Conservation (phyloP, 2,329 filamentous ascomycete genomes). For the Diaporthe australafricana region DNA sequence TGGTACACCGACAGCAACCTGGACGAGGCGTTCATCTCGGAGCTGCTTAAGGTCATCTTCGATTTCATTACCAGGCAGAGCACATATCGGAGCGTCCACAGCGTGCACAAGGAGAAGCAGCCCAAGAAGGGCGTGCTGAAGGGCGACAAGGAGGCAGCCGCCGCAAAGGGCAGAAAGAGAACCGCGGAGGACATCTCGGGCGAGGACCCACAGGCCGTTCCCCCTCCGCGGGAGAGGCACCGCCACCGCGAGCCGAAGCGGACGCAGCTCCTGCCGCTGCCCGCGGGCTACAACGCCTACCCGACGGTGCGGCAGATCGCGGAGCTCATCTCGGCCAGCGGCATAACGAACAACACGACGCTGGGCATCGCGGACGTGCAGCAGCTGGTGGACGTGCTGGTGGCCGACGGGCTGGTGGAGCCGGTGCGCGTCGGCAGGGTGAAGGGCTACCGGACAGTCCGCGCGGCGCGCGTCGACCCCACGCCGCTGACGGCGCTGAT, state of each 20-base stretch:
- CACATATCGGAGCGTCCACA: conserved; percentile 68
- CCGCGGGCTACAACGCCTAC: conserved; percentile 79
- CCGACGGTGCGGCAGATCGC: conserved; percentile 85
- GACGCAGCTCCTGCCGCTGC: conserved; percentile 62
- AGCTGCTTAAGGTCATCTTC: conserved; percentile 78
- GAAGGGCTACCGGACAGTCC: conserved; percentile 65
- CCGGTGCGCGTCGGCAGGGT: conserved; percentile 62
- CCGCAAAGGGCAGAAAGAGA: conserved; percentile 62
- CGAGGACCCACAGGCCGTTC: conserved; percentile 46
- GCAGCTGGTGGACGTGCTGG: conserved; percentile 87
- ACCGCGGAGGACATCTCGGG: conserved; percentile 58
- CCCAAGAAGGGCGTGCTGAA: conserved; percentile 69
- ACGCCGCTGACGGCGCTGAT: conserved; percentile 44
- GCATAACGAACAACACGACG: conserved; percentile 79
- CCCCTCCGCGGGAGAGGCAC: conserved; percentile 39
- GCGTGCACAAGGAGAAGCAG: conserved; percentile 50
- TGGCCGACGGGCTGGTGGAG: conserved; percentile 89
- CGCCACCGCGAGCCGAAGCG: conserved; percentile 41
- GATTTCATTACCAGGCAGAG: conserved; percentile 78
- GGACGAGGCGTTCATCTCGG: conserved; percentile 88
- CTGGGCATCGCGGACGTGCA: conserved; percentile 81
- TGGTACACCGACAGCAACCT: conserved; percentile 95
- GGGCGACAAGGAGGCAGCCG: conserved; percentile 49
- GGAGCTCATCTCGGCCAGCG: conserved; percentile 74
- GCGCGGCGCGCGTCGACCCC: conserved; percentile 57